Evolutionary conservation across 2,329 filamentous ascomycete genomes (phyloP).

Genomic region (Botrytis paeoniae): DNA sequence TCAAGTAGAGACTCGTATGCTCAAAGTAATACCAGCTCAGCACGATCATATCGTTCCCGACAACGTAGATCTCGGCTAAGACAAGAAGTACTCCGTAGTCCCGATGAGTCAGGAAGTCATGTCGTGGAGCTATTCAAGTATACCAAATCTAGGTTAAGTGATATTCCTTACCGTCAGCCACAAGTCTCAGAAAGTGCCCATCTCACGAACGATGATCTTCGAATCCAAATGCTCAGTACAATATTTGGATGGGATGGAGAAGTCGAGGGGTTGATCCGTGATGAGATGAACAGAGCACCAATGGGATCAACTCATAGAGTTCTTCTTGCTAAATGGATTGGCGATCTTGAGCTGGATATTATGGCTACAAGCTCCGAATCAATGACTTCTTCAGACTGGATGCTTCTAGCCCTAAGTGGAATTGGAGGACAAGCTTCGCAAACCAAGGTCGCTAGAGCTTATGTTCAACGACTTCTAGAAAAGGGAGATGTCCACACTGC

Average conservation of each 20-base stretch:
- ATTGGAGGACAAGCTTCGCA: slow-evolving; percentile 77
- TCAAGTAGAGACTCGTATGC: slow-evolving; percentile 54
- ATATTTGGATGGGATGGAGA: slow-evolving; percentile 96
- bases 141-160: slow-evolving; percentile 74
- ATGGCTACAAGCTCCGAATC: slow-evolving; percentile 77
- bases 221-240: slow-evolving; percentile 84
- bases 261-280: slow-evolving; percentile 73
- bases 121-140: slow-evolving; percentile 82
- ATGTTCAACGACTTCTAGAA: slow-evolving; percentile 85
- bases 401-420: slow-evolving; percentile 86
- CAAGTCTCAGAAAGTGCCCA: slow-evolving; percentile 55
- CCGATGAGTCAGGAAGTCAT: slow-evolving; percentile 59
- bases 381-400: slow-evolving; percentile 96
- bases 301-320: slow-evolving; percentile 74
- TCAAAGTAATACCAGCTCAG: slow-evolving; percentile 44
- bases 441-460: slow-evolving; percentile 85
- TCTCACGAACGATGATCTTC: slow-evolving; percentile 74
- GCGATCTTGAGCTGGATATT: slow-evolving; percentile 76
- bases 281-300: slow-evolving; percentile 76
- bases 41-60: slow-evolving; percentile 46
- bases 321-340: slow-evolving; percentile 87
- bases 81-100: slow-evolving; percentile 76
- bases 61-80: slow-evolving; percentile 63
- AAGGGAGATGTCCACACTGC: slow-evolving; percentile 89
- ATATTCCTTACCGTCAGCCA: slow-evolving; percentile 76